These are phyloP conservation scores for Lachnellula subtilissima DNA, from an alignment of 2,329 filamentous ascomycete species.

Conservation along the genomic window DNA sequence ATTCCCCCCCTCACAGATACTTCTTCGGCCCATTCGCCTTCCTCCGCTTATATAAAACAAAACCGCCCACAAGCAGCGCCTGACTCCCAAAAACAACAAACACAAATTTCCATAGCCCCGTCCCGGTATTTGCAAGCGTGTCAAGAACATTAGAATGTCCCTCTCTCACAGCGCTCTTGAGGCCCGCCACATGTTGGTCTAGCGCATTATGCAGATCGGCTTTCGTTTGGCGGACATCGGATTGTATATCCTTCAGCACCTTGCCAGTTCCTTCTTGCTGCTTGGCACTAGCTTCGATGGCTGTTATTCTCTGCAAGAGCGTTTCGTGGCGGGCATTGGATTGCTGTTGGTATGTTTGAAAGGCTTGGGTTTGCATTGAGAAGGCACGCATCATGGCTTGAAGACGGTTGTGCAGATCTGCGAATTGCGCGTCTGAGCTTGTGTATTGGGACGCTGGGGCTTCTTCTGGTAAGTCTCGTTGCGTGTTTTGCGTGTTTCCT, in stretches of 20 bases:
- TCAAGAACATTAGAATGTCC: conserved; percentile 18
- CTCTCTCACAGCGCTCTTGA: conserved; percentile 22
- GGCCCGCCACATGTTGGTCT: conserved; percentile 18
- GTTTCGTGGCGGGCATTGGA: conserved; percentile 34
- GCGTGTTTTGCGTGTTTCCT: conserved; percentile 1
- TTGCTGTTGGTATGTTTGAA: conserved; percentile 46
- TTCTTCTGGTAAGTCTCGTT: conserved; percentile 14
- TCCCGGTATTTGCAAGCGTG: conserved; percentile 5
- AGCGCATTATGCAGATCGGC: conserved; percentile 37
- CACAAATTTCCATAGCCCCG: conserved; percentile 8
- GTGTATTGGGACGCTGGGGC: conserved; percentile 35
- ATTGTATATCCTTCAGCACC: conserved; percentile 50
- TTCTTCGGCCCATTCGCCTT: conserved; percentile 28
- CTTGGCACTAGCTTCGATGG: conserved; percentile 29
- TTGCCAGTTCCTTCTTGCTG: conserved; percentile 41
- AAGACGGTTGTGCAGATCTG: conserved; percentile 78
- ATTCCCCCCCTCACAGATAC: conserved; percentile 25
- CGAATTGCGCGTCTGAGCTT: conserved; percentile 60
- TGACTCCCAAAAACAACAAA: conserved; percentile 28
- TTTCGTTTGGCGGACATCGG: conserved; percentile 55
- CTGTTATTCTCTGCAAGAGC: conserved; percentile 10
- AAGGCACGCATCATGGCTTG: conserved; percentile 69
- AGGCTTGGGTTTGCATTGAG: conserved; percentile 53
- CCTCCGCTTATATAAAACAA: conserved; percentile 30
- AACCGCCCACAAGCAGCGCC: conserved; percentile 21